Base-by-base conservation (phyloP, 2,329 filamentous ascomycete species). In the Geosmithia morbida region DNA sequence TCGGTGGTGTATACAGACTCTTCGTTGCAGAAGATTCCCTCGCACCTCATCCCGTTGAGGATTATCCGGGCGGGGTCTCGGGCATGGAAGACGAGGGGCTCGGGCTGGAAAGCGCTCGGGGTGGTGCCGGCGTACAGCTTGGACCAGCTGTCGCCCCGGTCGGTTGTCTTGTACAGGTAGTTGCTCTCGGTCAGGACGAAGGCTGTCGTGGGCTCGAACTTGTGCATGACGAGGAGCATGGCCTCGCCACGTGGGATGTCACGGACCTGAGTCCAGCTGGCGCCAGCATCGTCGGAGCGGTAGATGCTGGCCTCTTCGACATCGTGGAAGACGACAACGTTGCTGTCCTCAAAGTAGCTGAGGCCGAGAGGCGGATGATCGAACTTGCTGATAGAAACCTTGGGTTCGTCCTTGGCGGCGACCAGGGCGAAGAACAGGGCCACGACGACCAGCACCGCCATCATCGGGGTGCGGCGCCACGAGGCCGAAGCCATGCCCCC, bases 281-380 rank as follows among this genome's bases (percentile, higher is more conserved):
- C 76, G 54, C 92, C 94, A 40, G 85, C 88, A 66, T 97, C 79
- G 44, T 73, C 71, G 43, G 90, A 94, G 50, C 86, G 81, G 63
- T 82, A 88, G 46, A 94, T 72, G 51, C 78, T 79, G 50, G 74
- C 72, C 41, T 74, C 73, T 14, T 71, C 63, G 45, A 69, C 59
- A 60, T 94, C 85, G 56, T 83, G 80, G 59, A 87, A 81, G 43
- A 97, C 66, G 50, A 94, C 71, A 46, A 84, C 77, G 61, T 95
- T 83, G 54, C 86, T 89, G 62, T 90, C 86, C 58, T 92, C 83
- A 60, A 98, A 97, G 66, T 95, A 98, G 66, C 85, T 84, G 53
- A 96, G 69, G 60, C 81, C 80, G 47, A 67, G 61, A 1, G 87
- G 85, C 47, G 72, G 65, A 56, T 80, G 71, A 43, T 83, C 69